A percentile compares a stretch with the other conserved stretches of the same genome.
phyloP scores from a whole-genome alignment of 208 protist genomes.

The Wallacemonas rigidus region DNA sequence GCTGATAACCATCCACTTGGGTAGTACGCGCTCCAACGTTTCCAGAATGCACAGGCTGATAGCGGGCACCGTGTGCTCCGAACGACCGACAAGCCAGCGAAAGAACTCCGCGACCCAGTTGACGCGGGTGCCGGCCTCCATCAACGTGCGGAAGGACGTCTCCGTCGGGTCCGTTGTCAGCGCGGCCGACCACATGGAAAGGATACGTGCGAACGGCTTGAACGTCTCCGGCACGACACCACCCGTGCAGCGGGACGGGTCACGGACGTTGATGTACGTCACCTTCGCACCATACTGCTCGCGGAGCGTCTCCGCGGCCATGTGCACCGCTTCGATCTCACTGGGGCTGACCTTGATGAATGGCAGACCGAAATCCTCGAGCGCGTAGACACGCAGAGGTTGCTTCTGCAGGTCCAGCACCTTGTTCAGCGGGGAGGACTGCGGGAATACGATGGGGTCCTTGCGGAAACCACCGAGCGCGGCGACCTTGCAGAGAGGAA shows the following conservation, averaged over 20 bases:
- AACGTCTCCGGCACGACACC: slow-evolving; percentile 58
- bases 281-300: slow-evolving; percentile 63
- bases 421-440: slow-evolving; percentile 57
- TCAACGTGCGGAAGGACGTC: slow-evolving; percentile 58
- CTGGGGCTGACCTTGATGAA: slow-evolving; percentile 48
- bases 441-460: slow-evolving; percentile 65
- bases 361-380: slow-evolving; percentile 78
- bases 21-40: slow-evolving; percentile 42
- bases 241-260: slow-evolving; percentile 55
- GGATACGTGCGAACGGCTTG: slow-evolving; percentile 52
- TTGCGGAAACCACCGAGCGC: slow-evolving; percentile 75
- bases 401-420: slow-evolving; percentile 34
- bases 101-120: slow-evolving; percentile 63
- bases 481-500: slow-evolving; percentile 70
- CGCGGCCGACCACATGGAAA: slow-evolving; percentile 70
- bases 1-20: slow-evolving; percentile 43
- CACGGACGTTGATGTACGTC: slow-evolving; percentile 72
- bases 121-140: slow-evolving; percentile 53
- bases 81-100: slow-evolving; percentile 66
- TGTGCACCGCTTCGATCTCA: slow-evolving; percentile 61
- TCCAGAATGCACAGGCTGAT: slow-evolving; percentile 76
- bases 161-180: slow-evolving; percentile 69
- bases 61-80: slow-evolving; percentile 75
- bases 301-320: slow-evolving; percentile 55
- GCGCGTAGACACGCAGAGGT: slow-evolving; percentile 68